Percentiles rank a stretch among this genome's conserved stretches.
These are phyloP conservation scores for Leishmania braziliensis DNA, from an alignment of 208 protist species.

Conservation along the genomic window DNA sequence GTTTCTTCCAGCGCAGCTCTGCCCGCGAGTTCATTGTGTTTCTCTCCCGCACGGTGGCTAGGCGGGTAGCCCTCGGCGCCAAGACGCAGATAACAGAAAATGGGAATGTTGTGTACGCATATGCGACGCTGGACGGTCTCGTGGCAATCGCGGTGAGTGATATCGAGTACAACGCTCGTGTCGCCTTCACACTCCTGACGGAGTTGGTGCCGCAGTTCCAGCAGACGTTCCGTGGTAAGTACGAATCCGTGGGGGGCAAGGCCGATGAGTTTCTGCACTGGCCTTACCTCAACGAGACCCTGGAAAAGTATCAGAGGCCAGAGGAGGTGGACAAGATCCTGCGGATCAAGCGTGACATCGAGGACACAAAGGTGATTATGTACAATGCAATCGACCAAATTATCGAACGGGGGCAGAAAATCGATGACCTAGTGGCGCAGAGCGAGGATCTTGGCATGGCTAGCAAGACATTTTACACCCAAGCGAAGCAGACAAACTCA, in stretches of 20 bases:
- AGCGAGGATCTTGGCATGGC: constrained; percentile 83
- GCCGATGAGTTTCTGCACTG: constrained; percentile 81
- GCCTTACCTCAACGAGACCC: constrained; percentile 72
- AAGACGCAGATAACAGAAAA: constrained; percentile 88
- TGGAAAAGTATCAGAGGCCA: constrained; percentile 89
- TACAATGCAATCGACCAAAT: constrained; percentile 93
- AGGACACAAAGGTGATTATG: constrained; percentile 93
- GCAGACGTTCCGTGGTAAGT: constrained; percentile 88
- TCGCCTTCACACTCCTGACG: constrained; percentile 86
- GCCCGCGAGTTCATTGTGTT: constrained; percentile 89
- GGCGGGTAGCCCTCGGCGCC: constrained; percentile 57
- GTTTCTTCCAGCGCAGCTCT: constrained; percentile 86
- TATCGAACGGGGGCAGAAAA: constrained; percentile 89
- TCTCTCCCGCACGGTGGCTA: constrained; percentile 82
- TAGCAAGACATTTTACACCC: constrained; percentile 91
- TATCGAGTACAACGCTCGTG: constrained; percentile 85
- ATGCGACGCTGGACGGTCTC: constrained; percentile 73
- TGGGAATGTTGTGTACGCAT: constrained; percentile 77
- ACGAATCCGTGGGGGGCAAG: constrained; percentile 53
- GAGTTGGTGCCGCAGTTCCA: constrained; percentile 76
- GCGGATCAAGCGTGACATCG: constrained; percentile 88
- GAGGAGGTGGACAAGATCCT: constrained; percentile 91
- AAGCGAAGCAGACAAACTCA: constrained; percentile 89
- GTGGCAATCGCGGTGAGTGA: constrained; percentile 83
- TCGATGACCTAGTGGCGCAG: constrained; percentile 86